These are phyloP conservation scores for Hypoxylon crocopeplum DNA, from an alignment of 495 filamentous ascomycete species.

Conservation along the genomic window DNA sequence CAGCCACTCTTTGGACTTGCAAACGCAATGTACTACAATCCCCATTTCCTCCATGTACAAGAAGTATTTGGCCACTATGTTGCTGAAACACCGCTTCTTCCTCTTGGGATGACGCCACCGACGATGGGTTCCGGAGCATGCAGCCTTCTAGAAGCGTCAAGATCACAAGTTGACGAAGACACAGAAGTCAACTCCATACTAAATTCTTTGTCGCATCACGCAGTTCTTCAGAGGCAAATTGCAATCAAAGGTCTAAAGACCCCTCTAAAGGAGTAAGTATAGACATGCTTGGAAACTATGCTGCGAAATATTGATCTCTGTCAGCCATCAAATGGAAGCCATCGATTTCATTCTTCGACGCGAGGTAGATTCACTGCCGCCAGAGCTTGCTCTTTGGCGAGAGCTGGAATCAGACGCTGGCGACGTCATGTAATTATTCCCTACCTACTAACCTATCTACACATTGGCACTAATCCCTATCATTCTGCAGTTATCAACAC, in stretches of 20 bases:
- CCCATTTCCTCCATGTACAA: neutral
- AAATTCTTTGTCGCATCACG: neutral
- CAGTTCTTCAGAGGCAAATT: neutral
- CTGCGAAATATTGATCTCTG: neutral
- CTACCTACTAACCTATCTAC: neutral
- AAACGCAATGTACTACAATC: neutral
- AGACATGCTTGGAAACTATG: neutral
- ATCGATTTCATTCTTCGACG: conserved; percentile 3
- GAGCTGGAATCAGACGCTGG: neutral
- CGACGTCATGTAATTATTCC: neutral
- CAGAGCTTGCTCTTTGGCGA: neutral
- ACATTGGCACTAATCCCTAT: neutral
- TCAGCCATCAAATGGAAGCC: neutral
- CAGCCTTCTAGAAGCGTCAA: neutral
- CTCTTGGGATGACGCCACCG: neutral
- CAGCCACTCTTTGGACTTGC: neutral
- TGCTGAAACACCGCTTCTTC: neutral
- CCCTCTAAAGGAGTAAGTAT: neutral
- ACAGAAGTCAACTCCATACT: neutral
- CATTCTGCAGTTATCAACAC: conserved; percentile 6
- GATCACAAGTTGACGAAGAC: neutral
- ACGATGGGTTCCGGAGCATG: neutral
- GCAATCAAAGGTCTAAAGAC: neutral
- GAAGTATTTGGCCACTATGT: neutral
- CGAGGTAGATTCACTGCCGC: neutral